A percentile compares a stretch with the other conserved stretches of the same genome.
These are phyloP conservation scores for Aureobasidium vineae DNA, from an alignment of 2,329 filamentous ascomycete species.

Conservation along the genomic window DNA sequence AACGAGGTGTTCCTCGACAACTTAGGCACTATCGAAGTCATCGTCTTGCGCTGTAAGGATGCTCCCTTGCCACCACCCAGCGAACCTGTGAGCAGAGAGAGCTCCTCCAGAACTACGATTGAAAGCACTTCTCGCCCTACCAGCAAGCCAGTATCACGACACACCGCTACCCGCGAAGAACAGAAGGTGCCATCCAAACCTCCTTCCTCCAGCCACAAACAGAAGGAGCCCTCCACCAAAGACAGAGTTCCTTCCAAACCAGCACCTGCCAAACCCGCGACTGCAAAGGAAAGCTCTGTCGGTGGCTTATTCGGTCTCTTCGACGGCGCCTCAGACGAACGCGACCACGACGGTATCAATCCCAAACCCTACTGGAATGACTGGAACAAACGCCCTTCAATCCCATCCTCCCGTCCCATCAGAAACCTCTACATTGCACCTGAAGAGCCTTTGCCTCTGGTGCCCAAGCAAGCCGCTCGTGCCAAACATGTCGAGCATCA, in stretches of 20 bases:
- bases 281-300: slow-evolving; percentile 23
- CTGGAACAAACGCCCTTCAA: slow-evolving; percentile 30
- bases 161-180: background rate
- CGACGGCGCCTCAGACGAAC: slow-evolving; percentile 37
- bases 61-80: slow-evolving; percentile 26
- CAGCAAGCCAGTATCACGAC: slow-evolving; percentile 17
- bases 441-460: slow-evolving; percentile 35
- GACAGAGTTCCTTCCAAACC: slow-evolving; percentile 22
- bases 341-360: slow-evolving; percentile 15
- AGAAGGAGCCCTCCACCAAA: slow-evolving; percentile 22
- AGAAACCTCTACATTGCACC: slow-evolving; percentile 36
- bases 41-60: slow-evolving; percentile 47
- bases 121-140: background rate
- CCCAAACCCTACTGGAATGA: slow-evolving; percentile 38
- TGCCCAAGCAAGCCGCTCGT: slow-evolving; percentile 27
- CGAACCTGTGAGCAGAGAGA: slow-evolving; percentile 5
- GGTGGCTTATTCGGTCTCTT: slow-evolving; percentile 37
- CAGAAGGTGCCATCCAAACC: background rate
- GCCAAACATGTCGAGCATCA: slow-evolving; percentile 35
- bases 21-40: slow-evolving; percentile 50
- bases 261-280: slow-evolving; percentile 12
- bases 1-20: slow-evolving; percentile 38
- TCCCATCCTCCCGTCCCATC: slow-evolving; percentile 13
- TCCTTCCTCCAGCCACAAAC: background rate
- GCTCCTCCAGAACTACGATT: background rate